These are phyloP conservation scores for Prototheca cutis DNA, from an alignment of 163 green algal species.

Conservation along the genomic window DNA sequence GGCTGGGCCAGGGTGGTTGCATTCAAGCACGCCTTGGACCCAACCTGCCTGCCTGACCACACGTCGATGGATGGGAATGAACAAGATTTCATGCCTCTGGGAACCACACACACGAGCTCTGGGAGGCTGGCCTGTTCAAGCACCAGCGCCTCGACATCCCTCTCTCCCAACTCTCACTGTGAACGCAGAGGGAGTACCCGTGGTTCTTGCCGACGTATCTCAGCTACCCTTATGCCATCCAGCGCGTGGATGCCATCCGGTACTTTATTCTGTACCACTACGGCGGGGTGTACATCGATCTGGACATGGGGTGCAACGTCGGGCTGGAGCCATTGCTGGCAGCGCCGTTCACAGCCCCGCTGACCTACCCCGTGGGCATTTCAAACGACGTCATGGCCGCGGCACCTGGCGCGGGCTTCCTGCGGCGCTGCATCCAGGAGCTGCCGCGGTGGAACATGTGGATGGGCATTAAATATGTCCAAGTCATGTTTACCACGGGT, in stretches of 20 bases:
- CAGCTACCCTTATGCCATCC: constrained; percentile 43
- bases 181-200: constrained; percentile 38
- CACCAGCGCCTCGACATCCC: no score
- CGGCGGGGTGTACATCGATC: constrained; percentile 58
- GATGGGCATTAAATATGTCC: constrained; percentile 43
- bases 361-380: constrained; percentile 49
- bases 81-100: no score
- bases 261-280: constrained; percentile 49
- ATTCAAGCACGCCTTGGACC: no score
- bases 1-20: no score
- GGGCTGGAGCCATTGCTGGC: constrained; percentile 8
- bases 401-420: constrained; percentile 21
- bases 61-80: no score
- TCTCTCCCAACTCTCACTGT: no score
- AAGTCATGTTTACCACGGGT: constrained; percentile 58
- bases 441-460: constrained; percentile 31
- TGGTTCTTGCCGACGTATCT: constrained; percentile 45
- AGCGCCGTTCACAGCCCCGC: constrained; percentile 36
- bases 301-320: constrained; percentile 20
- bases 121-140: no score
- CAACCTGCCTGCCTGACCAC: no score
- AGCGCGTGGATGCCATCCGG: constrained; percentile 49
- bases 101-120: no score
- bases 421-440: constrained; percentile 13
- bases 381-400: constrained; percentile 44